Evolutionary conservation across 495 filamentous ascomycete genomes (phyloP).

Genomic region (Penicillium pancosmium): DNA sequence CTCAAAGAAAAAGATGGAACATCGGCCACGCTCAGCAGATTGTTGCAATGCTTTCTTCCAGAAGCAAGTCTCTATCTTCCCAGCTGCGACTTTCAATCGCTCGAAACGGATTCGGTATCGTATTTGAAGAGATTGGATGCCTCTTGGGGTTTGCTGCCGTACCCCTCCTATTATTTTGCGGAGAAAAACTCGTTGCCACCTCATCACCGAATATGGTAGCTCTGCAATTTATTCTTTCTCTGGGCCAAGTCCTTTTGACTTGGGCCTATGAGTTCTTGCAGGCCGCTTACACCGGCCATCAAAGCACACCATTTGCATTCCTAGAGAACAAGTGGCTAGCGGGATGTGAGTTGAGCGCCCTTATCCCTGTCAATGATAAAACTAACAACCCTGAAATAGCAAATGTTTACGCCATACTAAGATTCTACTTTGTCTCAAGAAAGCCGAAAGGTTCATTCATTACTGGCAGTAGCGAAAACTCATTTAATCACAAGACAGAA

Average conservation of each 20-base stretch:
- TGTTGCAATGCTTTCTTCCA: constrained; percentile 19
- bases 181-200: constrained; percentile 19
- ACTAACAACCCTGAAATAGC: constrained; percentile 15
- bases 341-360: constrained; percentile 21
- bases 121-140: constrained; percentile 22
- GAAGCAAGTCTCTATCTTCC: constrained; percentile 15
- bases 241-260: constrained; percentile 17
- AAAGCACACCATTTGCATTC: constrained; percentile 30
- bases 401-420: constrained; percentile 30
- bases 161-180: constrained; percentile 25
- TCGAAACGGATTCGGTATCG: constrained; percentile 28
- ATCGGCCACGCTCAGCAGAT: constrained; percentile 43
- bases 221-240: constrained; percentile 23
- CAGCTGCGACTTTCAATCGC: constrained; percentile 32
- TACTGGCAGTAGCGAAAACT: constrained; percentile 39
- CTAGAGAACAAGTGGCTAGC: constrained; percentile 42
- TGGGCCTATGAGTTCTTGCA: constrained; percentile 36
- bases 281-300: constrained; percentile 19
- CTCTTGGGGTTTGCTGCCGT: constrained; percentile 26
- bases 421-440: constrained; percentile 33
- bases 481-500: constrained; percentile 23
- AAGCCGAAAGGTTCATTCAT: constrained; percentile 43
- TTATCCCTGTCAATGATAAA: neutral
- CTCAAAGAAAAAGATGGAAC: constrained; percentile 52
- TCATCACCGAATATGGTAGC: constrained; percentile 7